Evolutionary conservation across 441 rosid genomes (phyloP), one percentile per base, ranked within the genome.

Genomic region (Jatropha multifida): DNA sequence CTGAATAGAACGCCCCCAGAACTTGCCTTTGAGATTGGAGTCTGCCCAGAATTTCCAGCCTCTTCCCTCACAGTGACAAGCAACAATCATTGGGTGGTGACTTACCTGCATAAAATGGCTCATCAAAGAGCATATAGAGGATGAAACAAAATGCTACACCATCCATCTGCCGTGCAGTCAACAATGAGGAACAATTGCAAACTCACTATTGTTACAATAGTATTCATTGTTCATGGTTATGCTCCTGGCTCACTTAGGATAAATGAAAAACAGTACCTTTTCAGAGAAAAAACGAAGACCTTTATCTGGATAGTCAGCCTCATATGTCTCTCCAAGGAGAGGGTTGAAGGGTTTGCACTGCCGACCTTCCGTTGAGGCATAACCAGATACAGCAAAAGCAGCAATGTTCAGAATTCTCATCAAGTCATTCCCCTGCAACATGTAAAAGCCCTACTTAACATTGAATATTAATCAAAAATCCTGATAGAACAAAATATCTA

Each of bases 1-100:
- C 86, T 94, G 99, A 83, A 94, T 93, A 75, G 98, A 94, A n/a
- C 98, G 82, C 13, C 97, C 98, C 98, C 97, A 94, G 66, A 94
- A 94, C 82, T 94, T 92, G 49, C 98, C 98, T 83, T 91, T 93
- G 83, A 94, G 91, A 86, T 94, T 90, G 77, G 98, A 93, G 81
- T 94, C 98, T 54, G 91, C 99, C 97, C 98, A 94, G 81, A 94
- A 94, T 74, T 89, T 93, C 99, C 99, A 94, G 75, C 95, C 97
- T 90, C 86, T 90, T 79, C 99, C 99, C 80, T 93, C 96, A 79
- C 99, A 93, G 79, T 94, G 97, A 83, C 99, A 94, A 62, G 99
- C 99, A 68, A 94, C 97, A 75, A 93, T 63, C 93, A 89, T 93
- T 9, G 99, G 99, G 79, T 94, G 97, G 84, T 94, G 99, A 85